Conservation (phyloP, 2,329 filamentous ascomycete species). For the Corynespora cassiicola region DNA sequence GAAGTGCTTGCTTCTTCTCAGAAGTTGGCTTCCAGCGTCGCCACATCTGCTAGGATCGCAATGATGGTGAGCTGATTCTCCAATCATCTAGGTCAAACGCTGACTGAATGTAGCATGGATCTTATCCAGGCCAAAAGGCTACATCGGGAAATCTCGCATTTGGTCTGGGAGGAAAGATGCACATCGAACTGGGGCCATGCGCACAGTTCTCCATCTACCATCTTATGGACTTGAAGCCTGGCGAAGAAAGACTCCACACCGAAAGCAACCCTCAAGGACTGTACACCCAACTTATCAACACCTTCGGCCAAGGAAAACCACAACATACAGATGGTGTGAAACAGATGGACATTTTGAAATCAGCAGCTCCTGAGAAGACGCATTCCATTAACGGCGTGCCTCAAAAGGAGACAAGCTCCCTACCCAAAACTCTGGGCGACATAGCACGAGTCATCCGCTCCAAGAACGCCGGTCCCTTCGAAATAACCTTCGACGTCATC, state of each 20-base stretch:
- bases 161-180: constrained; percentile 48
- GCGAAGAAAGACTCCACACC: constrained; percentile 20
- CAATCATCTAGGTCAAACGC: background rate
- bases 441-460: constrained; percentile 23
- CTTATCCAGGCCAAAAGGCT: constrained; percentile 59
- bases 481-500: constrained; percentile 61
- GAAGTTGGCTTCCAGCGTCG: constrained; percentile 52
- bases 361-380: background rate
- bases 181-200: constrained; percentile 48
- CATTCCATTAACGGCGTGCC: constrained; percentile 3
- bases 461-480: constrained; percentile 61
- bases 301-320: constrained; percentile 1
- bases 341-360: background rate
- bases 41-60: constrained; percentile 49
- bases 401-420: background rate
- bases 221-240: constrained; percentile 51
- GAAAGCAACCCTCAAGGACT: constrained; percentile 10
- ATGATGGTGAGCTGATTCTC: constrained; percentile 12
- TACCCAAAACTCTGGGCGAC: constrained; percentile 20
- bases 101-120: constrained; percentile 49
- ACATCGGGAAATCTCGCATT: constrained; percentile 60
- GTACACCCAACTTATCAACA: constrained; percentile 15
- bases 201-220: constrained; percentile 51
- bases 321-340: background rate
- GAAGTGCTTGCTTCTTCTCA: constrained; percentile 57